Percentiles rank a stretch among this genome's conserved stretches.
These are phyloP conservation scores for Alternaria burnsii DNA, from an alignment of 2,329 filamentous ascomycete species.

Conservation along the genomic window DNA sequence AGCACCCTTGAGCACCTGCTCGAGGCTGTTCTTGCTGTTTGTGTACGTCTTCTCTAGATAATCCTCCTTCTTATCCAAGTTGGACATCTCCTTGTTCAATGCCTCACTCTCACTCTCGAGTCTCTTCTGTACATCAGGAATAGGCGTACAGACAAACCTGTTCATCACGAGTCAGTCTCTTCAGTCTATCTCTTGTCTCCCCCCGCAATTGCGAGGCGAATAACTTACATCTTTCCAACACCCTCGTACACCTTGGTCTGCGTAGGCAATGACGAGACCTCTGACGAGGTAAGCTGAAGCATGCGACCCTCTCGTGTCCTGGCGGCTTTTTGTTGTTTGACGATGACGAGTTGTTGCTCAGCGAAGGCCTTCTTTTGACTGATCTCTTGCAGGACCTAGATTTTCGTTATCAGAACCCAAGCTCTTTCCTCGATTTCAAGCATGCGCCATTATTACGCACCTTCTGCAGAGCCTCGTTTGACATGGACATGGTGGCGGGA, in stretches of 20 bases:
- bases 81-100: slow-evolving; percentile 79
- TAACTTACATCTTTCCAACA: slow-evolving; percentile 87
- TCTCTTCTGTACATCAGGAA: slow-evolving; percentile 76
- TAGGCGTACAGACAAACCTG: slow-evolving; percentile 88
- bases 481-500: slow-evolving; percentile 78
- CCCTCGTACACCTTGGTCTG: slow-evolving; percentile 90
- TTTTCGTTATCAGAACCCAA: slow-evolving; percentile 10
- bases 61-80: slow-evolving; percentile 85
- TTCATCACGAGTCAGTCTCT: not conserved
- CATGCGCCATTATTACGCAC: slow-evolving; percentile 54
- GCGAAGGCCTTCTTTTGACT: slow-evolving; percentile 87
- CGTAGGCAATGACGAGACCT: slow-evolving; percentile 77
- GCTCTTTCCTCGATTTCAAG: not conserved
- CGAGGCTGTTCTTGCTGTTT: slow-evolving; percentile 90
- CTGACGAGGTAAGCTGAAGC: slow-evolving; percentile 83
- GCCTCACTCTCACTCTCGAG: slow-evolving; percentile 77
- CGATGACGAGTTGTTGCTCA: slow-evolving; percentile 89
- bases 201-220: slow-evolving; percentile 4
- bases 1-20: slow-evolving; percentile 76
- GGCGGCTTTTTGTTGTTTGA: slow-evolving; percentile 81
- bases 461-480: slow-evolving; percentile 94
- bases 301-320: slow-evolving; percentile 91
- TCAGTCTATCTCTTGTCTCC: not conserved
- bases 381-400: slow-evolving; percentile 88
- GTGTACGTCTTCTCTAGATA: slow-evolving; percentile 95